Evolutionary conservation across 257 asterid species (phyloP).

Genomic region (Lithospermum erythrorhizon): DNA sequence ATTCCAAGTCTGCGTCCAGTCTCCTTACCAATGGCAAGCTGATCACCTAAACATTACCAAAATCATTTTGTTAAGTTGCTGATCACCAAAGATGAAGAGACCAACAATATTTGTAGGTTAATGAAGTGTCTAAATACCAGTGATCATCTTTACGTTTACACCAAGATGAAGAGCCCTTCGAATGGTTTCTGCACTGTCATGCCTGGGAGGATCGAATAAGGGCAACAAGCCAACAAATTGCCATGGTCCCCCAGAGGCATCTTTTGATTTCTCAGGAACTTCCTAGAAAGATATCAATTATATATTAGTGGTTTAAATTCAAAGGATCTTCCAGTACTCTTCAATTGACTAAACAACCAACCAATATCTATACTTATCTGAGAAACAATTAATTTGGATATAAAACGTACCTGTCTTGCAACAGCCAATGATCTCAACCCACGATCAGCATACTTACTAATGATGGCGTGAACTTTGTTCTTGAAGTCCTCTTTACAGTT

Average conservation of each 20-base stretch:
- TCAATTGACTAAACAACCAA: neutral
- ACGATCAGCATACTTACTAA: slow-evolving; percentile 86
- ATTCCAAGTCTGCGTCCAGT: slow-evolving; percentile 98
- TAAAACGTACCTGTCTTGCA: slow-evolving; percentile 60
- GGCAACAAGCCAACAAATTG: slow-evolving; percentile 87
- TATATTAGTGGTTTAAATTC: too few species aligned
- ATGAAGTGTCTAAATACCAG: slow-evolving; percentile 37
- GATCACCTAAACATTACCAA: slow-evolving; percentile 49
- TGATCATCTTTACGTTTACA: slow-evolving; percentile 93
- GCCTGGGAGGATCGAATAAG: slow-evolving; percentile 95
- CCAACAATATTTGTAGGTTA: slow-evolving; percentile 1
- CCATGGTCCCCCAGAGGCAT: slow-evolving; percentile 80
- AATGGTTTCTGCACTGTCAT: slow-evolving; percentile 97
- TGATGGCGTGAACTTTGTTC: slow-evolving; percentile 69
- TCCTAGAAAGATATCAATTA: slow-evolving; percentile 36
- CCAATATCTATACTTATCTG: neutral
- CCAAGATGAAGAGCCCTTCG: slow-evolving; percentile 92
- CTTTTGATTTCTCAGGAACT: slow-evolving; percentile 79
- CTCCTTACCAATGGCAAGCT: slow-evolving; percentile 95
- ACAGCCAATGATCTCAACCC: slow-evolving; percentile 95
- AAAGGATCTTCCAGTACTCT: too few species aligned
- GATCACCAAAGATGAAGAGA: slow-evolving; percentile 1
- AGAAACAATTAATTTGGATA: neutral
- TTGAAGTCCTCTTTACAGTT: slow-evolving; percentile 68
- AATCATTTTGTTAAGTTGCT: neutral